Conservation (phyloP, 2,329 filamentous ascomycete species). For the Fusarium sambucinum region DNA sequence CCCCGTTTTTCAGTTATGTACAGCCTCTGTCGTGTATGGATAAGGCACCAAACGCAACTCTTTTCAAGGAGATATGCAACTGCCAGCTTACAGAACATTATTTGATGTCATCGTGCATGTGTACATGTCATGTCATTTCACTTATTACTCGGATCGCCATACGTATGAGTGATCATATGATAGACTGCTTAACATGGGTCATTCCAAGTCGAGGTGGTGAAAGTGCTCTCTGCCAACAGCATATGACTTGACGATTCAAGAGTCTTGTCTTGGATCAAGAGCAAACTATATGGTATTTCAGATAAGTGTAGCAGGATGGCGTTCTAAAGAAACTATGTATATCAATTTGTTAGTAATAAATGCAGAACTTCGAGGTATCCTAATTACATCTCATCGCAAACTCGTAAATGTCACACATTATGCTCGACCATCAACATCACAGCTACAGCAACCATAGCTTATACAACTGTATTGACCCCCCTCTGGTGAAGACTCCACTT, state of each 20-base stretch:
- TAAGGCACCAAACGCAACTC: not conserved
- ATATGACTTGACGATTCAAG: no score
- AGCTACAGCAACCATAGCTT: not conserved
- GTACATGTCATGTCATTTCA: not conserved
- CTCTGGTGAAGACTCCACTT: constrained; percentile 44
- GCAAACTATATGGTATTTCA: not conserved
- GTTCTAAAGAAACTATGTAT: not conserved
- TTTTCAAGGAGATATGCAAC: not conserved
- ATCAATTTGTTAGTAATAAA: not conserved
- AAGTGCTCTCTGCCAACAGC: not conserved
- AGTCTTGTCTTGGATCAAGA: no score
- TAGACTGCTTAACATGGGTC: not conserved
- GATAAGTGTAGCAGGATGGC: rapidly evolving
- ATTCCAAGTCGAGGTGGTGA: not conserved
- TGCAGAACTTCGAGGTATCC: not conserved
- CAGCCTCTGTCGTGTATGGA: constrained; percentile 1
- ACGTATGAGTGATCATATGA: not conserved
- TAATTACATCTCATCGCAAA: not conserved
- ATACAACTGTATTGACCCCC: constrained; percentile 10
- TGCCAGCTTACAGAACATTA: not conserved
- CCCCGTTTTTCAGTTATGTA: not conserved
- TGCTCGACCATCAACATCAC: not conserved
- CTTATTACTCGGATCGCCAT: not conserved
- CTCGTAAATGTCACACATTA: not conserved
- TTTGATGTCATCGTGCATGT: not conserved